Base-by-base conservation (phyloP, 2,329 filamentous ascomycete genomes). In the Cordyceps cateniannulata region DNA sequence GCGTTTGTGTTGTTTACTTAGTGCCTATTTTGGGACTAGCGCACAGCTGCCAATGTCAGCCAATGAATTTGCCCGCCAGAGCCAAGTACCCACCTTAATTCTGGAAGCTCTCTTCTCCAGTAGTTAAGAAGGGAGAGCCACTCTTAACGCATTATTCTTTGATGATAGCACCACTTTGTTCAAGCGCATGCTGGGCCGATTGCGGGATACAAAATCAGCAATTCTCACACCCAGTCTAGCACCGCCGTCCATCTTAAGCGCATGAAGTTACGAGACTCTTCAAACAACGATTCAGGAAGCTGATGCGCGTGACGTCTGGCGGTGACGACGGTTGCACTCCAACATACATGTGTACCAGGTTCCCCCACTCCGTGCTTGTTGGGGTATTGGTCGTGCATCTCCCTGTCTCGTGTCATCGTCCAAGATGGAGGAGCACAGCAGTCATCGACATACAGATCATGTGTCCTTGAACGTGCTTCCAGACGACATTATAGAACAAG, bases 401-500 rank as follows among this genome's bases (percentile, higher is more conserved):
- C 14, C 32, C 10, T 16, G 12, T 9, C 38, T n/a, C 45, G 32
- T 29, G 35, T 29, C 35, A 14, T 53, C 27, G 9, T 44, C 27
- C 58, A 47, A 16, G 7, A 60, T 60, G 58, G 44, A 22, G 49
- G 42, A 44, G 18, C 22, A 47, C 58, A 29, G 40, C 49, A 40
- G 29, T 27, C 20, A 40, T 20, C 5, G 40, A 4, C 25, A 38
- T 16, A 2, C 40, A 18, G 22, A n/a, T 12, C 62, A 73, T 71
- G 52, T 69, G 12, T 73, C 73, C 42, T 68, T 84, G 60, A 71
- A 76, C 44, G 66, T 70, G 59, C 78, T 95, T 40, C 93, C 93
- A 45, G 89, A 93, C 73, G 95, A 99, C 77, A 84, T 98, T 64
- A 81, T 98, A 67, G 85, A 91, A 70, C 82, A 87, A 58, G 89